Conservation (phyloP, 2,329 filamentous ascomycete species). For the Teratosphaeria gauchensis region DNA sequence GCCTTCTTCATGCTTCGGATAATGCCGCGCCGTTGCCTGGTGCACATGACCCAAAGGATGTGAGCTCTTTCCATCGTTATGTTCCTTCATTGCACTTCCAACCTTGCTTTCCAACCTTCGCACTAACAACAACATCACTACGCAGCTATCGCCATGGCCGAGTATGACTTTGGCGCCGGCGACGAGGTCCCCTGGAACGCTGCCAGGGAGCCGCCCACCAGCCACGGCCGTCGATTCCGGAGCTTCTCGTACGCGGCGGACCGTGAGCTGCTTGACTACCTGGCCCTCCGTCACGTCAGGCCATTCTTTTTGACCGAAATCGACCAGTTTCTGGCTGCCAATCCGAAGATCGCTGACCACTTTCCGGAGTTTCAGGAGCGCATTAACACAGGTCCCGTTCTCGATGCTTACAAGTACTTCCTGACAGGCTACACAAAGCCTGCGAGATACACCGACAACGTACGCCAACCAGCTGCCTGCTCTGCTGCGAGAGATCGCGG, state of each 20-base stretch:
- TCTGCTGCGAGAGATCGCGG: too few relatives aligned
- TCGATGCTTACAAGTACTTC: constrained; percentile 1
- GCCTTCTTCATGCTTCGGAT: not conserved
- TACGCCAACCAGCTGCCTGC: too few relatives aligned
- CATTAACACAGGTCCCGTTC: not conserved
- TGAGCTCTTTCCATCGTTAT: not conserved
- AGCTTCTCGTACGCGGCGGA: not conserved
- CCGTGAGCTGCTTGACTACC: not conserved
- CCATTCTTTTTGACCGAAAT: not conserved
- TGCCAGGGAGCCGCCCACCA: too few relatives aligned
- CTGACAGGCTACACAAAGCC: not conserved
- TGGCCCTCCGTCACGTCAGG: not conserved
- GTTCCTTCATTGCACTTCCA: not conserved
- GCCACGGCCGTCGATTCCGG: not conserved
- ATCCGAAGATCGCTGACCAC: constrained; percentile 1
- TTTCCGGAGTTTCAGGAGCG: not conserved
- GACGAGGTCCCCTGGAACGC: too few relatives aligned
- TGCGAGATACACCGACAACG: not conserved
- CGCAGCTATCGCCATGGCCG: too few relatives aligned
- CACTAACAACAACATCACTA: too few relatives aligned
- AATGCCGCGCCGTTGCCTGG: not conserved
- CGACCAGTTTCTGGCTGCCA: constrained; percentile 1
- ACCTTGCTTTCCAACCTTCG: not conserved
- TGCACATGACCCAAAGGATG: not conserved
- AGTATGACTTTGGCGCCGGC: too few relatives aligned